These are phyloP conservation scores for Dorcoceras hygrometricum DNA, from an alignment of 257 asterid genomes.

Conservation along the genomic window DNA sequence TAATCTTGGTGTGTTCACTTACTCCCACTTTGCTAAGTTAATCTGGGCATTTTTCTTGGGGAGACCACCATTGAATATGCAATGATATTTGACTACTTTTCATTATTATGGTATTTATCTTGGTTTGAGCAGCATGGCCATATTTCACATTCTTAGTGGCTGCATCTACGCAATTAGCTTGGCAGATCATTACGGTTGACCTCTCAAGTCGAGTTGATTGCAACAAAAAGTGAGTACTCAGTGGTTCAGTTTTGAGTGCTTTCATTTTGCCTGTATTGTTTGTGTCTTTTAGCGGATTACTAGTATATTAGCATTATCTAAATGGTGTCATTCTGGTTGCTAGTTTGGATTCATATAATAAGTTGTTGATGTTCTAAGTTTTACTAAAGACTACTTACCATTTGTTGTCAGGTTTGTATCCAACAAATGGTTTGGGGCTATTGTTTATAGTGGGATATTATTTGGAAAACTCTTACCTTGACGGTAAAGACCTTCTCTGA, in stretches of 20 bases:
- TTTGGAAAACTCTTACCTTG: slow-evolving; percentile 54
- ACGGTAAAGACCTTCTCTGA: slow-evolving; percentile 21
- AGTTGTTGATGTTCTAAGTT: not conserved
- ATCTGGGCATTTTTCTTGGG: not conserved
- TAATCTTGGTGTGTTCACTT: slow-evolving; percentile 48
- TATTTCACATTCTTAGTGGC: slow-evolving; percentile 55
- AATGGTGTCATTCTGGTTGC: not conserved
- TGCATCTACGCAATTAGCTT: slow-evolving; percentile 69
- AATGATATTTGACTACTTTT: not conserved
- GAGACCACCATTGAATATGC: not conserved
- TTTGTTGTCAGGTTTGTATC: slow-evolving; percentile 59
- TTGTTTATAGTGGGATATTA: slow-evolving; percentile 62
- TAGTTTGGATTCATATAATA: not conserved
- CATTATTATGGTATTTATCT: slow-evolving; percentile 7
- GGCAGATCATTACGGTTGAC: slow-evolving; percentile 82
- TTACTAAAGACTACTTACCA: slow-evolving; percentile 4
- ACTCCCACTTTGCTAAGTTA: not conserved
- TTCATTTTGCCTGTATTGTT: slow-evolving; percentile 5
- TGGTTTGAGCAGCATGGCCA: slow-evolving; percentile 60
- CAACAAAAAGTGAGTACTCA: slow-evolving; percentile 56
- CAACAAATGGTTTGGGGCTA: slow-evolving; percentile 88
- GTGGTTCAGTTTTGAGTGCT: not conserved
- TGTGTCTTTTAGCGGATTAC: not conserved
- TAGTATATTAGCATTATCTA: not conserved
- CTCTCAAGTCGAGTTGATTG: slow-evolving; percentile 73